Percentiles rank a stretch among this genome's conserved stretches.
phyloP scores from a whole-genome alignment of 768 basidiomycete species.

The Boletus reticulatus region DNA sequence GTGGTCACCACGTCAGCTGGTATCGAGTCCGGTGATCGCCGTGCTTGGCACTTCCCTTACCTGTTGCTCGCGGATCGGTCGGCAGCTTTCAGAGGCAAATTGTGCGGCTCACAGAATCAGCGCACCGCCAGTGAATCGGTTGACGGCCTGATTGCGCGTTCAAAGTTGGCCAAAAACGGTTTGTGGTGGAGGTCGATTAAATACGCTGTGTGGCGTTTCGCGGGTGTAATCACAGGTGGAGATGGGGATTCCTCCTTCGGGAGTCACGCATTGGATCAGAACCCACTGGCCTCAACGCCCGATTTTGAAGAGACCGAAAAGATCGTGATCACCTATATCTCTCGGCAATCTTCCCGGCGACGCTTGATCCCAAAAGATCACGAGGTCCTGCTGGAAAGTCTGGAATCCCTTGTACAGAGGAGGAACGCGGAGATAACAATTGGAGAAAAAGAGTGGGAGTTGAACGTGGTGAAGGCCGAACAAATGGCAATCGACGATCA shows the following conservation, averaged over 20 bases:
- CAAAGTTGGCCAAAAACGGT: constrained; percentile 34
- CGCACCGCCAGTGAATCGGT: constrained; percentile 71
- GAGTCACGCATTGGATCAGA: neutral
- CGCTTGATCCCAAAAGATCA: constrained; percentile 59
- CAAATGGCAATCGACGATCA: constrained; percentile 74
- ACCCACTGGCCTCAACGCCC: neutral
- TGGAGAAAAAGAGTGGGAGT: constrained; percentile 47
- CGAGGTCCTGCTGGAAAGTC: constrained; percentile 45
- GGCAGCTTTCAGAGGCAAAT: constrained; percentile 65
- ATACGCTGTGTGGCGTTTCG: constrained; percentile 62
- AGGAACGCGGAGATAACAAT: constrained; percentile 26
- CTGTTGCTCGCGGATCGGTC: constrained; percentile 72
- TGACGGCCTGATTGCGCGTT: constrained; percentile 44
- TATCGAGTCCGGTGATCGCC: constrained; percentile 27
- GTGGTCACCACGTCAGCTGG: constrained; percentile 28
- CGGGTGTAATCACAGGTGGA: constrained; percentile 42
- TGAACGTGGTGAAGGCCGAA: constrained; percentile 62
- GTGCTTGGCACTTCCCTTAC: constrained; percentile 71
- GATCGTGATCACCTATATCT: constrained; percentile 71
- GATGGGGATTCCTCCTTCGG: constrained; percentile 34
- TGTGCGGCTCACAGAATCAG: constrained; percentile 64
- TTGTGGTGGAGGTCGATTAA: constrained; percentile 83
- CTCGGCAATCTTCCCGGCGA: constrained; percentile 54
- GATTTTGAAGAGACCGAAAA: constrained; percentile 42
- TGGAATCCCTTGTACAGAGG: constrained; percentile 48